Percentiles rank a stretch among this genome's conserved stretches.
Evolutionary conservation across 306 rosid genomes (phyloP).

Genomic region (Quillaja saponaria): DNA sequence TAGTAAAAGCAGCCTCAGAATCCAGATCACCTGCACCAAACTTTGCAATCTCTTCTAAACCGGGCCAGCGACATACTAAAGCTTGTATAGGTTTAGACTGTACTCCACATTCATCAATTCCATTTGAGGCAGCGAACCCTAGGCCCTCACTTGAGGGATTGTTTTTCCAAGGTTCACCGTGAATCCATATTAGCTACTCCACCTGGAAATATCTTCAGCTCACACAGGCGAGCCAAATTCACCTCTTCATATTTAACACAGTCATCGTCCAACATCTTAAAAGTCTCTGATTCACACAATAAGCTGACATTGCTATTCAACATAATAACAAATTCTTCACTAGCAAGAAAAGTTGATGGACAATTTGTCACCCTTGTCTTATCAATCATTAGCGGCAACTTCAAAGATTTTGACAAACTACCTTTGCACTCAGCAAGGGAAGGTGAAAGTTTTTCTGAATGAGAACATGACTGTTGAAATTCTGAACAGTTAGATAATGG

Average conservation of each 20-base stretch:
- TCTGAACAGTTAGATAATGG: conserved; percentile 46
- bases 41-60: conserved; percentile 60
- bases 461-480: conserved; percentile 43
- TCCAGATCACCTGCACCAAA: conserved; percentile 60
- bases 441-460: conserved; percentile 57
- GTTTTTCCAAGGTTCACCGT: conserved; percentile 33
- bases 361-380: conserved; percentile 41
- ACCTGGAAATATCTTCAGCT: conserved; percentile 20
- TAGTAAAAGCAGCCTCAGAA: conserved; percentile 68
- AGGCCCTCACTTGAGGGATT: conserved; percentile 29
- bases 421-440: conserved; percentile 95
- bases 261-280: conserved; percentile 35
- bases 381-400: conserved; percentile 62
- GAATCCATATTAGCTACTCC: conserved; percentile 27
- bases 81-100: conserved; percentile 36
- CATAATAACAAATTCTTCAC: conserved; percentile 37
- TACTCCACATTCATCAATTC: conserved; percentile 36
- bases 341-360: conserved; percentile 38
- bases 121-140: conserved; percentile 40
- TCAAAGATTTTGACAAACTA: conserved; percentile 69
- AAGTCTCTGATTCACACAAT: conserved; percentile 33
- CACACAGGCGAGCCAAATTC: conserved; percentile 40
- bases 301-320: conserved; percentile 34
- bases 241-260: conserved; percentile 36
- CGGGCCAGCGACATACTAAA: conserved; percentile 72